Evolutionary conservation across 208 protist genomes (phyloP), one percentile per base, ranked within the genome.

Genomic region (Trypanosoma cruzi): DNA sequence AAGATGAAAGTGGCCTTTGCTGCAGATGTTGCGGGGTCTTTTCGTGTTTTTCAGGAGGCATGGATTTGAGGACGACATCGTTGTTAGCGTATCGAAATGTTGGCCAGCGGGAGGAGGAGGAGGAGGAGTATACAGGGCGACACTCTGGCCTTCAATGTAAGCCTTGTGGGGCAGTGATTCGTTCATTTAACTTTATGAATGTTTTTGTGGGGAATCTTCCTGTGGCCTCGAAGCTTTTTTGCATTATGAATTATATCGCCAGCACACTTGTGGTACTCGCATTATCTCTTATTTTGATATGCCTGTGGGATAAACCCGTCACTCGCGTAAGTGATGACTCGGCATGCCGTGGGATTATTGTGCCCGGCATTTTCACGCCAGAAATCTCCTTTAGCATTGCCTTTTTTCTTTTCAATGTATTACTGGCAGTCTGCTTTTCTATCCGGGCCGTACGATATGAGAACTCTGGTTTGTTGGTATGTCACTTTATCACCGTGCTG

Each of bases 381-480:
- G 77, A 86, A 54, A 42, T 84, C 20, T 66, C 64, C 42, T 88
- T 84, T 57, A 88, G 80, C 52, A 44, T 88, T 26, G 42, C 71
- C 24, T 82, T 72, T 31, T 85, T 88, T 57, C 20, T 80, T 24
- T 29, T 89, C 24, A 89, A 89, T 61, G 63, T 64, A 16, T 55
- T 80, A 28, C 60, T 89, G 29, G 49, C 71, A 18, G 53, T 79
- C 20, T 79, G 53, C 69, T 86, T 76, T 74, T 60, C 84, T 0
- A 56, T 88, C 24, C 87, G 77, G 40, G 81, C 84, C 0, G 81
- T 84, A 22, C 81, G 82, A 50, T 83, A 80, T 49, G 84, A 93
- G 55, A 80, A 84, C 57, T 50, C 75, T 5, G 78, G 81, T 13
- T 53, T 82, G 34, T 75, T 93, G 8, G 61, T 89, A 22, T 80